Conservation (phyloP, 2,329 filamentous ascomycete genomes). For the Tolypocladium amazonense region DNA sequence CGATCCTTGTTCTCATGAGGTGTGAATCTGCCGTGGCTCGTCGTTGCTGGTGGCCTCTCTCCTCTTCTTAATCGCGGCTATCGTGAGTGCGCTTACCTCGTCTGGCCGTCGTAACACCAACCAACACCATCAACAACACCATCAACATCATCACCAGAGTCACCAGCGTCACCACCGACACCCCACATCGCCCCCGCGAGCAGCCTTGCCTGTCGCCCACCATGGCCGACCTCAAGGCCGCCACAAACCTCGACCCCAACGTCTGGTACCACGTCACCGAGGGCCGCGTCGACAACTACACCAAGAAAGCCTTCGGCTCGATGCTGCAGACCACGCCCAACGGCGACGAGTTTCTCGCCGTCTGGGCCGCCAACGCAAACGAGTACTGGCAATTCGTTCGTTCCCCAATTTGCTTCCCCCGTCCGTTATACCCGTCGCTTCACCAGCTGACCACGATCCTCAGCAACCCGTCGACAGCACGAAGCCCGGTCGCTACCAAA, state of each 20-base stretch:
- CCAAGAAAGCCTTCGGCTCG: constrained; percentile 8
- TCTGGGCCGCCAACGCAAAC: neutral
- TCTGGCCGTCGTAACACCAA: neutral
- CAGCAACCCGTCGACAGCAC: constrained; percentile 15
- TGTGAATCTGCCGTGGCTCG: neutral
- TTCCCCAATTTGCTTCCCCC: too few species aligned
- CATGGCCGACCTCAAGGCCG: constrained; percentile 8
- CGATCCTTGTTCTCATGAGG: neutral
- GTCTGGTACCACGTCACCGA: constrained; percentile 25
- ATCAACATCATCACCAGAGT: neutral
- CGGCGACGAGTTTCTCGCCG: neutral
- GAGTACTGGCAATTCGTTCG: neutral
- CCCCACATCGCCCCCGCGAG: neutral
- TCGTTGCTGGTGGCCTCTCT: neutral
- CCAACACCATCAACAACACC: neutral
- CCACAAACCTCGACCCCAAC: constrained; percentile 19
- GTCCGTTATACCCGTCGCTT: neutral
- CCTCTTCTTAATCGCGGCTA: neutral
- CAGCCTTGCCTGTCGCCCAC: neutral
- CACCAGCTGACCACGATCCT: neutral
- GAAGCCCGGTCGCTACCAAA: constrained; percentile 18
- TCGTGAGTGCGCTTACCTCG: neutral
- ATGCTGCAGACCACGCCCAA: constrained; percentile 9
- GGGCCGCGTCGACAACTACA: constrained; percentile 19
- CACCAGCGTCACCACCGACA: neutral